These are phyloP conservation scores for Phytophthora capsici DNA, from an alignment of 352 stramenopile genomes.

Conservation along the genomic window DNA sequence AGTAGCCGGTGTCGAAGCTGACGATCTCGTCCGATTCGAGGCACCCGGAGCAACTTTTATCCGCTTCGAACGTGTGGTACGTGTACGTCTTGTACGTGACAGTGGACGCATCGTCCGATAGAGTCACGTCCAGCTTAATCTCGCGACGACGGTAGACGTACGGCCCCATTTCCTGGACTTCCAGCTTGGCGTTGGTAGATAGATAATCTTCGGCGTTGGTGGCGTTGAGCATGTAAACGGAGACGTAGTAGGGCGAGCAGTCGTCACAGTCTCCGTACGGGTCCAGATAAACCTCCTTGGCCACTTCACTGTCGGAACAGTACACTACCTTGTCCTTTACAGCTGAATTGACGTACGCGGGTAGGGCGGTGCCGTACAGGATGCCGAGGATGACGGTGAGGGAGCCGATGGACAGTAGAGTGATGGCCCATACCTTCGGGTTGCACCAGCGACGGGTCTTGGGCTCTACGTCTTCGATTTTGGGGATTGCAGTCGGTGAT, in stretches of 20 bases:
- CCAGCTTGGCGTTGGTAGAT: conserved; percentile 51
- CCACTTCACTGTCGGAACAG: conserved; percentile 47
- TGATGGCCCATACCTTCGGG: conserved; percentile 37
- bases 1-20: conserved; percentile 68
- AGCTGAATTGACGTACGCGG: conserved; percentile 54
- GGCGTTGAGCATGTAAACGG: conserved; percentile 76
- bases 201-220: conserved; percentile 76
- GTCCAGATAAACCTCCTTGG: conserved; percentile 57
- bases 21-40: conserved; percentile 59
- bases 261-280: conserved; percentile 77
- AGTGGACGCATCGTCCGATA: conserved; percentile 55
- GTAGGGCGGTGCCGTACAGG: conserved; percentile 59
- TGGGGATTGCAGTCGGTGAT: conserved; percentile 27
- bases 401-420: conserved; percentile 41
- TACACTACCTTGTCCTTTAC: conserved; percentile 41
- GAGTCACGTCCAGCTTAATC: conserved; percentile 66
- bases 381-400: conserved; percentile 52
- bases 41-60: conserved; percentile 59
- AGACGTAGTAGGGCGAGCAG: conserved; percentile 79
- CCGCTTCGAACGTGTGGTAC: conserved; percentile 65
- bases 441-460: conserved; percentile 38
- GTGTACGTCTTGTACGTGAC: conserved; percentile 84
- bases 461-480: conserved; percentile 30
- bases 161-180: conserved; percentile 68
- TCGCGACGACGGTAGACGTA: conserved; percentile 76